Evolutionary conservation across 2,329 filamentous ascomycete species (phyloP), one percentile per base, ranked within the genome.

Genomic region (Diaporthe sp.): DNA sequence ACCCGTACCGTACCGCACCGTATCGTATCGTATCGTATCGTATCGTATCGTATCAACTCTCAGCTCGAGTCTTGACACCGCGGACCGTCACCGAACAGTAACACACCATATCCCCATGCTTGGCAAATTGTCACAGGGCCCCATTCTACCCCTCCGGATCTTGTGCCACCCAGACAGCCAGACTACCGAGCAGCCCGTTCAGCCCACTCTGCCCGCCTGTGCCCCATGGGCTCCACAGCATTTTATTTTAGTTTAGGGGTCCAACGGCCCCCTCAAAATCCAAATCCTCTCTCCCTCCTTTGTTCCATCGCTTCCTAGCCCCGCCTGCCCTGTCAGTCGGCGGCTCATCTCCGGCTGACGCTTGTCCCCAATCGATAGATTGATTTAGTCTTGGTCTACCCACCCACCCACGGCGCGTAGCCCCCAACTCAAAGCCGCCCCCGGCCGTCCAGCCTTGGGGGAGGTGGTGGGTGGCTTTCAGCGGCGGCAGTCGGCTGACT

Each of bases 181-280:
- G n/a, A n/a, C n/a, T 35, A 65, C 42, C 61, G 61, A 65, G 61
- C 37, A 65, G 59, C 59, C 59, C 19, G 17, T 30, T 44, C 56
- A 50, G 39, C 59, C 42, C 53, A 3, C 30, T 56, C 30, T 10
- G 25, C 51, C 25, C 55, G 55, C 55, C 30, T 9, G n/a, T 30
- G 17, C 51, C 53, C 53, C 25, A 47, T 15, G 30, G 22, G 30
- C 44, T 15, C 63, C 63, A 68, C 30, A 25, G 13, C 42, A 47
- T 66, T 53, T 68, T 37, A 51, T 51, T 51, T 68, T 68, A 68
- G 47, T 53, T 68, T 68, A 68, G 63, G 63, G 63, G 63, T 68
- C 63, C 63, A 68, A 35, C 30, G 25, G 32, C 56, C 22, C 55
- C 35, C 42, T 13, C 5, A 13, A 5, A 13, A 9, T 12, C 22